Evolutionary conservation across 495 filamentous ascomycete species (phyloP).

Genomic region (Entonaema liquescens): DNA sequence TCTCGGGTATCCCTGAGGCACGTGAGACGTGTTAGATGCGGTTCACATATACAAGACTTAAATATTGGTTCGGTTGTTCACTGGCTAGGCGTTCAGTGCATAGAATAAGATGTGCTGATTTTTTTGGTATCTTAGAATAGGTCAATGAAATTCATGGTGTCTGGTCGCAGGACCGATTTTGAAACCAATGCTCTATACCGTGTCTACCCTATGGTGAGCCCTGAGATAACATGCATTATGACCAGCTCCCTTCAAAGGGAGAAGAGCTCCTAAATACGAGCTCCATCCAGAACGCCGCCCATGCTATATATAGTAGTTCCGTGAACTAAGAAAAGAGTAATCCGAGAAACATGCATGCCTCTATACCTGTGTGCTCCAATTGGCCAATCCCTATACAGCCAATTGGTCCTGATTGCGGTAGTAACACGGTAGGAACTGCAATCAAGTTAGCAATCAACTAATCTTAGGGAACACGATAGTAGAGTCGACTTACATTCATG

Average conservation of each 20-base stretch:
- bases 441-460: conserved; percentile 31
- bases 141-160: conserved; percentile 39
- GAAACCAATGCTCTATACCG: conserved; percentile 41
- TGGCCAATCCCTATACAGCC: conserved; percentile 50
- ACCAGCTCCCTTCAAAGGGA: conserved; percentile 40
- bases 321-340: conserved; percentile 18
- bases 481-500: conserved; percentile 80
- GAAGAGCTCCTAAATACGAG: conserved; percentile 40
- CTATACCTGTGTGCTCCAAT: conserved; percentile 9
- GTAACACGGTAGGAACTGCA: conserved; percentile 62
- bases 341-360: conserved; percentile 30
- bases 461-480: neutral
- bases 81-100: conserved; percentile 14
- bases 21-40: conserved; percentile 12
- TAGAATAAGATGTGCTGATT: neutral
- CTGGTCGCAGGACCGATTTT: conserved; percentile 24
- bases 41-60: neutral
- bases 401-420: conserved; percentile 59
- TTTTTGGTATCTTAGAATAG: conserved; percentile 18
- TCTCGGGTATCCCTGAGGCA: conserved; percentile 14
- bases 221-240: conserved; percentile 37
- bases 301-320: conserved; percentile 39
- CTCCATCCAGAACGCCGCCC: conserved; percentile 48
- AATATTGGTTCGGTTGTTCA: neutral
- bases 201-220: conserved; percentile 31